Conservation (phyloP, 2,329 filamentous ascomycete species). For the Bimuria novae-zelandiae region DNA sequence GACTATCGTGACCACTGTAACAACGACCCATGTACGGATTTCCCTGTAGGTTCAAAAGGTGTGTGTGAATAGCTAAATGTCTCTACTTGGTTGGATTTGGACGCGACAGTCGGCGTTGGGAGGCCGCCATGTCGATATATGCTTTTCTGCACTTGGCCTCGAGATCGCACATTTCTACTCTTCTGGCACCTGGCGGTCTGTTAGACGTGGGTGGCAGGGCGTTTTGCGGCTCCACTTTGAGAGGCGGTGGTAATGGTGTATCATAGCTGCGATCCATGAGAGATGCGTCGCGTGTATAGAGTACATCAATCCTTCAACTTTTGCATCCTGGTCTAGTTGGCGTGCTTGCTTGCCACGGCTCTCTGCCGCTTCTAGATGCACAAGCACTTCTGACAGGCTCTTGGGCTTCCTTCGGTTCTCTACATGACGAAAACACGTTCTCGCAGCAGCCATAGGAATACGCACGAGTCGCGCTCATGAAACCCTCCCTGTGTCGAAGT, state of each 20-base stretch:
- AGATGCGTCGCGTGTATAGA: constrained; percentile 18
- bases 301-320: constrained; percentile 4
- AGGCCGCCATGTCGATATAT: constrained; percentile 22
- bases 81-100: constrained; percentile 19
- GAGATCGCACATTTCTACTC: constrained; percentile 30
- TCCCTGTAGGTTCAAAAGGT: constrained; percentile 31
- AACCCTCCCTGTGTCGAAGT: constrained; percentile 4
- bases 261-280: constrained; percentile 16
- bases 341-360: too few species aligned
- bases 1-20: constrained; percentile 19
- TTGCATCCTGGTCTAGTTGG: too few species aligned
- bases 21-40: constrained; percentile 15
- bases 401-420: not conserved
- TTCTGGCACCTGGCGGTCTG: constrained; percentile 18
- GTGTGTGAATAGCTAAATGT: constrained; percentile 28
- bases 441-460: not conserved
- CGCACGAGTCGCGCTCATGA: not conserved
- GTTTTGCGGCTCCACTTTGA: constrained; percentile 25
- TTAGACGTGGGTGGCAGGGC: constrained; percentile 21
- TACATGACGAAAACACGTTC: not conserved
- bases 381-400: not conserved
- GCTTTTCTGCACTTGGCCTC: constrained; percentile 18
- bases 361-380: not conserved
- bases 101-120: constrained; percentile 13
- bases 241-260: constrained; percentile 17